Conservation (phyloP, 352 stramenopile species). For the Phytophthora cryptogea region DNA sequence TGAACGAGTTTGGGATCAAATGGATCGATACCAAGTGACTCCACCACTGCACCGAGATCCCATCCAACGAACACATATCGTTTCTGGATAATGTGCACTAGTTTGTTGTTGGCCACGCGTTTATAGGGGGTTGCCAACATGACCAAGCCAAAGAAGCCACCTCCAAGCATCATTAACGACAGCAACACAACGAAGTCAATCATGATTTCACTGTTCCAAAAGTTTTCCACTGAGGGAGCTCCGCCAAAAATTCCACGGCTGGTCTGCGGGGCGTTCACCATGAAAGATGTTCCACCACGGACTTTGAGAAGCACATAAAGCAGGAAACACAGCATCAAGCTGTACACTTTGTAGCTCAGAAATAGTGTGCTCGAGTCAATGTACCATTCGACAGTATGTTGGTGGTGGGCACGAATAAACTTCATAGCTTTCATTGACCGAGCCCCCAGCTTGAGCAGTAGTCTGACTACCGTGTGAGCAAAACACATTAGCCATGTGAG, state of each 20-base stretch:
- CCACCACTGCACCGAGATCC: slow-evolving; percentile 40
- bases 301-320: slow-evolving; percentile 45
- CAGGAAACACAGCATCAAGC: slow-evolving; percentile 47
- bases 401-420: slow-evolving; percentile 32
- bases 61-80: slow-evolving; percentile 58
- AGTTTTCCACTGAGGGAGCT: slow-evolving; percentile 35
- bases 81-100: slow-evolving; percentile 50
- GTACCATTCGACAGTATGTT: slow-evolving; percentile 51
- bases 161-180: slow-evolving; percentile 34
- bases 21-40: slow-evolving; percentile 55
- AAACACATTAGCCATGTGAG: slow-evolving; percentile 71
- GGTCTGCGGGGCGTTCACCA: slow-evolving; percentile 33
- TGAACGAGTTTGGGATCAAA: slow-evolving; percentile 32
- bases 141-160: slow-evolving; percentile 26
- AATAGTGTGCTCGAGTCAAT: slow-evolving; percentile 55
- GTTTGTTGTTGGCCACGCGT: slow-evolving; percentile 46
- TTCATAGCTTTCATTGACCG: slow-evolving; percentile 39
- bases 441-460: slow-evolving; percentile 35
- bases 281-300: slow-evolving; percentile 46
- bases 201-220: slow-evolving; percentile 64
- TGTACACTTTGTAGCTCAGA: slow-evolving; percentile 68
- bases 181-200: slow-evolving; percentile 52
- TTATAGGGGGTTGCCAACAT: slow-evolving; percentile 49
- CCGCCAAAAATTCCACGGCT: slow-evolving; percentile 50
- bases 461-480: slow-evolving; percentile 39